Conservation (phyloP, 2,329 filamentous ascomycete species). For the Talaromyces sp. region DNA sequence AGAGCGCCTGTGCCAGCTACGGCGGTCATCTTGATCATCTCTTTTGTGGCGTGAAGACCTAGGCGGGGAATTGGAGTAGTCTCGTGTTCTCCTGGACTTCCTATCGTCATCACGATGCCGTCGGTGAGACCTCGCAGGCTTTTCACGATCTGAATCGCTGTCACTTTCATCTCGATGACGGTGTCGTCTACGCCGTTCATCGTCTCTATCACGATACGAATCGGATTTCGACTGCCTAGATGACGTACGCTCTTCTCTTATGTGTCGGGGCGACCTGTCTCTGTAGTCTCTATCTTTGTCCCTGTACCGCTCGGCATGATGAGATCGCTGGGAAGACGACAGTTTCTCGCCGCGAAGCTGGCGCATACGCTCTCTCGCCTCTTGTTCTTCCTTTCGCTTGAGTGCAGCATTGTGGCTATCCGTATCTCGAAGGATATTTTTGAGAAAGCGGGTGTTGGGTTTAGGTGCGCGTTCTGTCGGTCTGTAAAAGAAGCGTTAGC, state of each 20-base stretch:
- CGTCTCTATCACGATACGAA: constrained; percentile 9
- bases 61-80: constrained; percentile 18
- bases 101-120: constrained; percentile 4
- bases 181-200: constrained; percentile 14
- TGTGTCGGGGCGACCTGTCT: neutral
- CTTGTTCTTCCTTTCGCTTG: constrained; percentile 74
- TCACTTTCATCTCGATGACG: constrained; percentile 12
- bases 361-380: constrained; percentile 66
- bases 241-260: constrained; percentile 16
- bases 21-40: constrained; percentile 11
- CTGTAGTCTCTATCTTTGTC: constrained; percentile 17
- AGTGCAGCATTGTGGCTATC: constrained; percentile 85
- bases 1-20: constrained; percentile 11
- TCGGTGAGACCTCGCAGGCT: neutral
- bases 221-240: constrained; percentile 24
- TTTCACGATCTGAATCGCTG: constrained; percentile 2
- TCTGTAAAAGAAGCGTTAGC: constrained; percentile 34
- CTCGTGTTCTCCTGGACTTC: constrained; percentile 12
- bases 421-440: constrained; percentile 81
- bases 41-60: constrained; percentile 15
- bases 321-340: constrained; percentile 34
- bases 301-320: constrained; percentile 16
- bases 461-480: constrained; percentile 66
- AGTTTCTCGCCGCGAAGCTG: constrained; percentile 44
- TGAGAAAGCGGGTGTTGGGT: constrained; percentile 85